phyloP scores from a whole-genome alignment of 495 filamentous ascomycete species.

The Xylaria palmicola region DNA sequence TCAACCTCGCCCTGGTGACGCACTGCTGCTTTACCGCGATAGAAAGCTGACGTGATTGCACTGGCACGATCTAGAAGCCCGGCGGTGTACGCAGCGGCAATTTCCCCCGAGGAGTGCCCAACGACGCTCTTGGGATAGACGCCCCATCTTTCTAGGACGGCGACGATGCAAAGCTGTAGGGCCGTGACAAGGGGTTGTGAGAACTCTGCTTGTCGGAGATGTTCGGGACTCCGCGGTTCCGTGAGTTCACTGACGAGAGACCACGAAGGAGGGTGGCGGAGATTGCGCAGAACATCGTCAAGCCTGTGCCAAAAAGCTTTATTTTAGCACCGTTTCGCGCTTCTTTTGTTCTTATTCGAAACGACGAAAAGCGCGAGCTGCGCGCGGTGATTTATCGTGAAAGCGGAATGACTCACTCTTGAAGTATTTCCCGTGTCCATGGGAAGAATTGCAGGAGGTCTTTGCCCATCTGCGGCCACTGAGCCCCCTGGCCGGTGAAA shows the following conservation, averaged over 20 bases:
- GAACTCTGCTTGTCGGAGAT: constrained; percentile 22
- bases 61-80: constrained; percentile 18
- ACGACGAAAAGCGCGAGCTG: too few relatives aligned
- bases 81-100: constrained; percentile 37
- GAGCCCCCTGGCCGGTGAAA: constrained; percentile 48
- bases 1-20: constrained; percentile 1
- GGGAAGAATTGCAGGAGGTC: constrained; percentile 25
- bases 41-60: constrained; percentile 31
- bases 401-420: too few relatives aligned
- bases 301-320: too few relatives aligned
- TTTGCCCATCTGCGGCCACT: constrained; percentile 44
- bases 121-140: constrained; percentile 36
- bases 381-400: too few relatives aligned
- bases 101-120: constrained; percentile 43
- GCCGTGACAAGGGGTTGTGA: constrained; percentile 43
- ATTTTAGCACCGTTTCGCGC: too few relatives aligned
- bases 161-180: constrained; percentile 46
- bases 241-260: constrained; percentile 20
- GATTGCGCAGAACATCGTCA: constrained; percentile 4
- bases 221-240: constrained; percentile 25
- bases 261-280: constrained; percentile 17
- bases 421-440: background rate
- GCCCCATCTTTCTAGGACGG: constrained; percentile 44
- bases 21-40: constrained; percentile 22
- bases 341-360: too few relatives aligned